phyloP scores from a whole-genome alignment of 805 yeast species.

The Tetrapisispora nanseiensis region DNA sequence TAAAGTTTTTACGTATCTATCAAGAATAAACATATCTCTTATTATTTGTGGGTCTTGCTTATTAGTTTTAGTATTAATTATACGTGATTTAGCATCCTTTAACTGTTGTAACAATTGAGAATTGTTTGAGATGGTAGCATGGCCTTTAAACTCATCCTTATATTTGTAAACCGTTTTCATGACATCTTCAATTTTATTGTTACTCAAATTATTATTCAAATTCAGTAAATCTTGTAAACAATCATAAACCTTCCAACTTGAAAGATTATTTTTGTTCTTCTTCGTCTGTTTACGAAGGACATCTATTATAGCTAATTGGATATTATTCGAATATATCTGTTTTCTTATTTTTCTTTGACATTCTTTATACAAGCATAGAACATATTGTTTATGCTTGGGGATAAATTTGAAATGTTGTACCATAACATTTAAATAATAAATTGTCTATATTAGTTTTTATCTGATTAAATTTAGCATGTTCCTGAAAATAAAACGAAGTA shows the following conservation, averaged over 20 bases:
- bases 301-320: constrained; percentile 9
- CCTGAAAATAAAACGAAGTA: too few relatives aligned
- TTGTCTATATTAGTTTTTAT: too few relatives aligned
- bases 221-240: constrained; percentile 9
- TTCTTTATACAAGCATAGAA: constrained; percentile 24
- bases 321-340: constrained; percentile 9
- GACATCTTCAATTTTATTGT: constrained; percentile 3
- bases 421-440: too few relatives aligned
- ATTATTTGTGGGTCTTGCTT: constrained; percentile 6
- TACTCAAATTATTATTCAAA: constrained; percentile 9
- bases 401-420: constrained; percentile 26
- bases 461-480: too few relatives aligned
- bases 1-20: constrained; percentile 11
- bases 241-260: constrained; percentile 19
- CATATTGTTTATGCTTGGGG: constrained; percentile 22
- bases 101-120: too few relatives aligned
- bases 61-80: background rate
- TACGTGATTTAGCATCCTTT: background rate
- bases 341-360: constrained; percentile 21
- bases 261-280: constrained; percentile 16
- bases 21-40: constrained; percentile 10
- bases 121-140: background rate
- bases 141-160: too few relatives aligned
- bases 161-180: background rate
- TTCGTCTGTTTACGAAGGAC: constrained; percentile 5